Evolutionary conservation across 2,329 filamentous ascomycete genomes (phyloP).

Genomic region (Cytospora piceae): DNA sequence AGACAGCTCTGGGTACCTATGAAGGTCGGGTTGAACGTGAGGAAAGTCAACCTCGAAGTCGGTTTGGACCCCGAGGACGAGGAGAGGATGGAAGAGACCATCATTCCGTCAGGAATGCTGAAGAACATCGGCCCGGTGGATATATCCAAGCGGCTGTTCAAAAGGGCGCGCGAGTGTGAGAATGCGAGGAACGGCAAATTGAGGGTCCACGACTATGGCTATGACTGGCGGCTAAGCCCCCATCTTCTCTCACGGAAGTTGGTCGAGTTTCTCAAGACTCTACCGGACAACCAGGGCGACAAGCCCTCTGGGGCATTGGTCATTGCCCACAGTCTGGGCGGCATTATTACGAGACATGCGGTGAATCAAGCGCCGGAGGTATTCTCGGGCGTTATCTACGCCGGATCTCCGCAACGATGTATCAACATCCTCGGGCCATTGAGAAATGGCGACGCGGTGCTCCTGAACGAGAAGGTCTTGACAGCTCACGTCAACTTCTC

Average conservation of each 20-base stretch:
- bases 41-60: constrained; percentile 89
- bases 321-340: constrained; percentile 85
- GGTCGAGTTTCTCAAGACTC: constrained; percentile 70
- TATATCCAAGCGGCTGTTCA: constrained; percentile 81
- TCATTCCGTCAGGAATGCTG: constrained; percentile 87
- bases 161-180: constrained; percentile 72
- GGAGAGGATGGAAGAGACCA: constrained; percentile 78
- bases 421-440: constrained; percentile 90
- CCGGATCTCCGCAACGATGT: constrained; percentile 81
- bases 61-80: constrained; percentile 82
- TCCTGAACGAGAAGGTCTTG: constrained; percentile 85
- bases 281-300: constrained; percentile 70
- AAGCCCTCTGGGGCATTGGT: constrained; percentile 73
- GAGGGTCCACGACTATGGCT: constrained; percentile 87
- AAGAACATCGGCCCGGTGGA: constrained; percentile 90
- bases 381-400: constrained; percentile 84
- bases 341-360: constrained; percentile 83
- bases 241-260: constrained; percentile 72
- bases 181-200: constrained; percentile 74
- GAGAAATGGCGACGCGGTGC: constrained; percentile 88
- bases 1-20: constrained; percentile 94
- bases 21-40: constrained; percentile 88
- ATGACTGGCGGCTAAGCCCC: constrained; percentile 91
- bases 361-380: constrained; percentile 85
- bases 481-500: constrained; percentile 94